phyloP scores from a whole-genome alignment of 2,329 filamentous ascomycete species.

The Septoria petroselini region DNA sequence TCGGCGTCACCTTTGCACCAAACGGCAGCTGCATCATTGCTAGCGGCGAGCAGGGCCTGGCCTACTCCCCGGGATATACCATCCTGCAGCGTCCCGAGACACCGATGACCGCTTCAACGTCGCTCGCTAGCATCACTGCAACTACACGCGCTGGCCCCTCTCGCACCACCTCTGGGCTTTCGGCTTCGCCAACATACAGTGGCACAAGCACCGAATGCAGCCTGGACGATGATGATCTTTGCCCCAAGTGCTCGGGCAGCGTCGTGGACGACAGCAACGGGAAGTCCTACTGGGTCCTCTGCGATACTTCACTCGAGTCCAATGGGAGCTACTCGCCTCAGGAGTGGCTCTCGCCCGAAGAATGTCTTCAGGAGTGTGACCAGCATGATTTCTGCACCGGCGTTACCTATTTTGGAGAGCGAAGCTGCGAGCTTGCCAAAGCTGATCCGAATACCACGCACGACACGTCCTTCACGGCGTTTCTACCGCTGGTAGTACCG shows the following conservation, averaged over 20 bases:
- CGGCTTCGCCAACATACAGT: constrained; percentile 5
- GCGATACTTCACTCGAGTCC: constrained; percentile 20
- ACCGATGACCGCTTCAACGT: constrained; percentile 12
- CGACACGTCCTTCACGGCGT: constrained; percentile 28
- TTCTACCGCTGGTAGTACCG: constrained; percentile 26
- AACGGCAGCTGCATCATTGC: constrained; percentile 26
- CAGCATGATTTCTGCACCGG: constrained; percentile 28
- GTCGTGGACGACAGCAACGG: constrained; percentile 17
- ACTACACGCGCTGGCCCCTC: background rate
- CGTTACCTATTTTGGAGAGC: constrained; percentile 26
- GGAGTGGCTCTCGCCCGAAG: constrained; percentile 23
- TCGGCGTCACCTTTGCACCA: constrained; percentile 27
- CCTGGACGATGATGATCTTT: constrained; percentile 22
- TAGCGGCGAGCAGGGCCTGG: constrained; percentile 20
- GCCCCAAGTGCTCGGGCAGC: constrained; percentile 29
- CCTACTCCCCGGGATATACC: constrained; percentile 13
- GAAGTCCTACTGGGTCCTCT: constrained; percentile 21
- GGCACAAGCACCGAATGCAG: constrained; percentile 13
- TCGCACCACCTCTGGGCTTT: constrained; percentile 9
- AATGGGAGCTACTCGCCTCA: constrained; percentile 26
- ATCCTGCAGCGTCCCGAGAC: constrained; percentile 17
- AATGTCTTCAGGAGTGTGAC: constrained; percentile 26
- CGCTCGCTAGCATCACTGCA: constrained; percentile 4
- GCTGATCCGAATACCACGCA: constrained; percentile 14
- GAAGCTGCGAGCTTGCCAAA: constrained; percentile 30